Percentiles rank a stretch among this genome's conserved stretches.
Conservation (phyloP, 1,284 basidiomycete genomes). For the Cryptococcus sp. region DNA sequence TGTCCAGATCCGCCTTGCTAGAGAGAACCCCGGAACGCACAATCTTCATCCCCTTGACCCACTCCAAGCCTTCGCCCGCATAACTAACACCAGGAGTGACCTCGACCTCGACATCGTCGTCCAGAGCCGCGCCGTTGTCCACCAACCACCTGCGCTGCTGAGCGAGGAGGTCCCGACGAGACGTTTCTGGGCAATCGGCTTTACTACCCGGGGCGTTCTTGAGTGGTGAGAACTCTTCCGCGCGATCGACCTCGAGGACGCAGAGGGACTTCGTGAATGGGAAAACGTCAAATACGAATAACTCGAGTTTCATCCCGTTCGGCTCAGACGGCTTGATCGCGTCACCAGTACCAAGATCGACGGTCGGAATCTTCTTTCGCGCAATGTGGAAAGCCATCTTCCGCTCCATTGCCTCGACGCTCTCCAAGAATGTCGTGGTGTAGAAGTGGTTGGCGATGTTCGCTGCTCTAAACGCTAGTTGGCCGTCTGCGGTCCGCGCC, state of each 20-base stretch:
- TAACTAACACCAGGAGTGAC: constrained; percentile 86
- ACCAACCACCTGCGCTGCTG: constrained; percentile 87
- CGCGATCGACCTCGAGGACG: constrained; percentile 84
- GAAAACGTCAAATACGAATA: constrained; percentile 99
- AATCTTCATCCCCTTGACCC: constrained; percentile 75
- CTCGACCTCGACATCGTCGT: constrained; percentile 71
- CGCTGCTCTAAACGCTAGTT: constrained; percentile 86
- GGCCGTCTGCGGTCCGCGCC: constrained; percentile 67
- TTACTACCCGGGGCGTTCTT: constrained; percentile 96
- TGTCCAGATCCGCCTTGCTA: constrained; percentile 15
- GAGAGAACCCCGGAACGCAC: constrained; percentile 56
- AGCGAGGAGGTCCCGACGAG: constrained; percentile 82
- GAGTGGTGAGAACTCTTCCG: constrained; percentile 92
- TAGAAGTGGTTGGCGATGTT: constrained; percentile 99
- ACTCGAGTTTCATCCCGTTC: constrained; percentile 99
- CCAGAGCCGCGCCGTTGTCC: constrained; percentile 71
- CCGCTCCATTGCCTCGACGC: constrained; percentile 79
- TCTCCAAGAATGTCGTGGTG: constrained; percentile 80
- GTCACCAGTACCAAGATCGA: constrained; percentile 68
- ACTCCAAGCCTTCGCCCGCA: constrained; percentile 85
- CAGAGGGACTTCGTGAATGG: constrained; percentile 82
- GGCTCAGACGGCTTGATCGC: constrained; percentile 77
- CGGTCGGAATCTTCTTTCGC: constrained; percentile 90
- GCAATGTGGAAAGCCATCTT: constrained; percentile 97
- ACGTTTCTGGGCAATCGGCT: constrained; percentile 91